Conservation (phyloP, 345 rosid species). For the Syzygium jambos region DNA sequence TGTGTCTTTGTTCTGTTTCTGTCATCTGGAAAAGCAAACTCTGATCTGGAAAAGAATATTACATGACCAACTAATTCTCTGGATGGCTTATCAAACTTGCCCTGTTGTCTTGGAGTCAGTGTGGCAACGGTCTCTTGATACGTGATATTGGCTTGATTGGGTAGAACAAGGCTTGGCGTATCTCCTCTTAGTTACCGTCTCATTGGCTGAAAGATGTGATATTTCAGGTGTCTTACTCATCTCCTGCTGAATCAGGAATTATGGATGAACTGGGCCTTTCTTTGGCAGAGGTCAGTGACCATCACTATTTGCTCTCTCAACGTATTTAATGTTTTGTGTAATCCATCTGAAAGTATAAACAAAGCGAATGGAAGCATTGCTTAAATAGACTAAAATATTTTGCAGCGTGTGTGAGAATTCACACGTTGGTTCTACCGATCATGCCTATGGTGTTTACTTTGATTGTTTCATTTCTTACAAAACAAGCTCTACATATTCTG, state of each 20-base stretch:
- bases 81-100: not conserved
- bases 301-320: not conserved
- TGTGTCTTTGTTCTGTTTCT: not conserved
- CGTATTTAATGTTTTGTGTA: not conserved
- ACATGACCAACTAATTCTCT: not conserved
- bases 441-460: not conserved
- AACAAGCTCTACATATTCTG: not conserved
- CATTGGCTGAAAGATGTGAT: not conserved
- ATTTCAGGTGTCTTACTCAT: not conserved
- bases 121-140: not conserved
- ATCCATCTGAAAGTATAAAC: not conserved
- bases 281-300: not conserved
- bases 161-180: too few relatives aligned
- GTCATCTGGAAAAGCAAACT: not conserved
- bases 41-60: not conserved
- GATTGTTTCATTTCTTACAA: not conserved
- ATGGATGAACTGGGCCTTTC: not conserved
- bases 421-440: not conserved
- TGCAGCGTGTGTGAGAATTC: not conserved
- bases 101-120: not conserved
- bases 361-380: not conserved
- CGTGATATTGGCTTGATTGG: too few relatives aligned
- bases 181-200: not conserved
- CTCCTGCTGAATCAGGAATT: not conserved
- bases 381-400: not conserved